phyloP scores from a whole-genome alignment of 2,329 filamentous ascomycete species.

The Calonectria leucothoes region DNA sequence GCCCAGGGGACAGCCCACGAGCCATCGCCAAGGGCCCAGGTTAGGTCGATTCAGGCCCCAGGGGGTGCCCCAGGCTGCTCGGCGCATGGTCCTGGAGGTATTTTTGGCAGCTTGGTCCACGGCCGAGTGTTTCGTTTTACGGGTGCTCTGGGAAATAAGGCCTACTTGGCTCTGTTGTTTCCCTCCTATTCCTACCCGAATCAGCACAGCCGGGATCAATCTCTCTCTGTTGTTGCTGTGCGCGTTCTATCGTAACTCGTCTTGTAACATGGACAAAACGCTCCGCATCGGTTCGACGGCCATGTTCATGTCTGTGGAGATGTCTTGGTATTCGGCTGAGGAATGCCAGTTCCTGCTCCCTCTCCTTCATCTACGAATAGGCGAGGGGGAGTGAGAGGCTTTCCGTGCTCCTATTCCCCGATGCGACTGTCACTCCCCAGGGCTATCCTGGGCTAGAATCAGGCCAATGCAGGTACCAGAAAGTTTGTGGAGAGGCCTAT shows the following conservation, averaged over 20 bases:
- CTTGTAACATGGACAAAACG: neutral
- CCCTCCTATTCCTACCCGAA: neutral
- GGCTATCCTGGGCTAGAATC: neutral
- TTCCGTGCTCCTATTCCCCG: conserved; percentile 8
- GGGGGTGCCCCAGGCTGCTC: neutral
- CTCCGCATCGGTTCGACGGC: neutral
- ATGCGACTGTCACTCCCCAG: conserved; percentile 15
- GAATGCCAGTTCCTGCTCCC: neutral
- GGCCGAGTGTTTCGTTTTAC: conserved; percentile 19
- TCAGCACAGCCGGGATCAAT: neutral
- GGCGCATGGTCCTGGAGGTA: neutral
- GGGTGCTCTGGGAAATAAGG: conserved; percentile 10
- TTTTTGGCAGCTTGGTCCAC: conserved; percentile 21
- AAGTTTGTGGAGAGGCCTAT: neutral
- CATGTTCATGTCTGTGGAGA: neutral
- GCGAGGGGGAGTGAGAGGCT: neutral
- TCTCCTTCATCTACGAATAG: neutral
- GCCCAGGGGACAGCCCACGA: neutral
- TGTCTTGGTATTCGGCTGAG: neutral
- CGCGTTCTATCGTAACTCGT: neutral
- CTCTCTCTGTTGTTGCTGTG: neutral
- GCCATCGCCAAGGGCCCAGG: neutral
- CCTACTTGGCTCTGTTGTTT: neutral
- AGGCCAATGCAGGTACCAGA: conserved; percentile 22
- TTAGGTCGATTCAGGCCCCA: neutral